Percentiles rank a stretch among this genome's conserved stretches.
phyloP scores from a whole-genome alignment of 164 flowering plant species.

The Taxillus chinensis region DNA sequence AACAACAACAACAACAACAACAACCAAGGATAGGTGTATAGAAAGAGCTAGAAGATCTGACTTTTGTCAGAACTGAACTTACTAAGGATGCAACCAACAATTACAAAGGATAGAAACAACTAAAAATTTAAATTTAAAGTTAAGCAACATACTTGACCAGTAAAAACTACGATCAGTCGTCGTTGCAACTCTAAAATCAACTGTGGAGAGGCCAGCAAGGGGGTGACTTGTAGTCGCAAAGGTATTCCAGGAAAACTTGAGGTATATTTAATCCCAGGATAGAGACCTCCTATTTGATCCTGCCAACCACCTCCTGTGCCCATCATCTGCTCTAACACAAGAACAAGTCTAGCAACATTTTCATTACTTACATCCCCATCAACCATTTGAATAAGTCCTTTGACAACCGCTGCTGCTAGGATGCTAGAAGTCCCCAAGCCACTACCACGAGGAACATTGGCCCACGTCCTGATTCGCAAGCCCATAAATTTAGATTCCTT shows the following conservation, averaged over 20 bases:
- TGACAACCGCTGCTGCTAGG: constrained; percentile 95
- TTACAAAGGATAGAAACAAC: too few relatives aligned
- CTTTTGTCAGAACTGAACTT: too few relatives aligned
- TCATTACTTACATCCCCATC: constrained; percentile 74
- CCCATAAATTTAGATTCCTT: constrained; percentile 37
- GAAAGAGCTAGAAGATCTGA: too few relatives aligned
- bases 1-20: too few relatives aligned
- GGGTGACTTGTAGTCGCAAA: constrained; percentile 73
- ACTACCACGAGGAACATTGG: constrained; percentile 95
- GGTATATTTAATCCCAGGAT: constrained; percentile 89
- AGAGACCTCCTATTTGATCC: constrained; percentile 97
- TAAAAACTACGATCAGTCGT: constrained; percentile 81
- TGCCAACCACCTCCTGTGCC: constrained; percentile 99
- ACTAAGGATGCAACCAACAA: too few relatives aligned
- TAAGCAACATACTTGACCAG: constrained; percentile 81
- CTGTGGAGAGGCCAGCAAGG: constrained; percentile 68
- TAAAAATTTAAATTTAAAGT: neutral
- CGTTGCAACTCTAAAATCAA: constrained; percentile 59
- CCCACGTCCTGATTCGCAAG: constrained; percentile 73
- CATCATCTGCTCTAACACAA: constrained; percentile 94
- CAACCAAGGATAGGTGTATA: too few relatives aligned
- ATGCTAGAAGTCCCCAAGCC: constrained; percentile 97
- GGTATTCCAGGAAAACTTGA: constrained; percentile 92
- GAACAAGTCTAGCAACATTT: constrained; percentile 87
- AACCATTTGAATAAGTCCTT: constrained; percentile 76